Evolutionary conservation across 192 early-diverging fungal genomes (phyloP).

Genomic region (Coemansia biformis): DNA sequence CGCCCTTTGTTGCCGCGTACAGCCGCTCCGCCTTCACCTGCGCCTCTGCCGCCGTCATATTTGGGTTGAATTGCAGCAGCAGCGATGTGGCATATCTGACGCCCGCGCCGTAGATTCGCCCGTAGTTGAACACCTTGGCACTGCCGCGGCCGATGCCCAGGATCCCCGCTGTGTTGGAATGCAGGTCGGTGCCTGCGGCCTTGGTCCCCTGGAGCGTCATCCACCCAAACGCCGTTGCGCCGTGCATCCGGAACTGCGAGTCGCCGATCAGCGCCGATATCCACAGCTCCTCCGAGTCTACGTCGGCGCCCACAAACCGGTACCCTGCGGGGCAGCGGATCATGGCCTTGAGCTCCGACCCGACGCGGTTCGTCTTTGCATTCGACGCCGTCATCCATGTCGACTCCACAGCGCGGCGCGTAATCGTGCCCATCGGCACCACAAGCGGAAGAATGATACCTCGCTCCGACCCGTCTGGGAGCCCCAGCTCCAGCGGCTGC

Average conservation of each 20-base stretch:
- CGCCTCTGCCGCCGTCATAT: constrained; percentile 62
- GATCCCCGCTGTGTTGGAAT: constrained; percentile 86
- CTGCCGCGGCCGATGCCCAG: constrained; percentile 79
- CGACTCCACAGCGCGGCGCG: constrained; percentile 82
- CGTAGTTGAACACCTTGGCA: constrained; percentile 96
- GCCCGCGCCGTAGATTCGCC: constrained; percentile 93
- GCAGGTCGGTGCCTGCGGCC: constrained; percentile 79
- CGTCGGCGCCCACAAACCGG: constrained; percentile 91
- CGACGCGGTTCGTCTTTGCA: constrained; percentile 80
- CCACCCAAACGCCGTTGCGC: constrained; percentile 90
- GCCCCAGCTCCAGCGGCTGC: constrained; percentile 20
- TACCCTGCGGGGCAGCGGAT: constrained; percentile 78
- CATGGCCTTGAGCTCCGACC: constrained; percentile 89
- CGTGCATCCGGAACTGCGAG: constrained; percentile 87
- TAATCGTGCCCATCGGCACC: constrained; percentile 94
- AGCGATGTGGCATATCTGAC: constrained; percentile 73
- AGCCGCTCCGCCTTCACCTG: constrained; percentile 60
- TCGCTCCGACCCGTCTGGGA: constrained; percentile 3
- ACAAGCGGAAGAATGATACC: constrained; percentile 89
- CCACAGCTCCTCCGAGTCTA: constrained; percentile 97
- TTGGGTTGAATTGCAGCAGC: constrained; percentile 72
- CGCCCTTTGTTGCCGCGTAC: constrained; percentile 81
- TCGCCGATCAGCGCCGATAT: constrained; percentile 91
- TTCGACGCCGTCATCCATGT: constrained; percentile 97
- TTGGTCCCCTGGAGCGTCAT: constrained; percentile 98